Evolutionary conservation across 306 rosid genomes (phyloP), one percentile per base, ranked within the genome.

Genomic region (Sophora flavescens): DNA sequence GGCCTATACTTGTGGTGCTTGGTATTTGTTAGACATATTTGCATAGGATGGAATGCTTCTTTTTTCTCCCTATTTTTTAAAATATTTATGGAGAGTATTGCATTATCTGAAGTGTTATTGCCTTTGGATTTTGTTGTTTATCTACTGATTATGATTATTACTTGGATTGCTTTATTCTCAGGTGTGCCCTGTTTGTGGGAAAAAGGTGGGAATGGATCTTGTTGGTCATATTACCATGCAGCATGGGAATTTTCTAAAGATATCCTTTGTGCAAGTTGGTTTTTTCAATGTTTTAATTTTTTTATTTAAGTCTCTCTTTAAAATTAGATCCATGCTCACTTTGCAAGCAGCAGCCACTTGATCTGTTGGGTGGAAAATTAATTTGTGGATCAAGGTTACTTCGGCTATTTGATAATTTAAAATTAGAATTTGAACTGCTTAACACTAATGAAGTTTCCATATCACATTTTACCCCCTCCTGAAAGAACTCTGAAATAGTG

Each of bases 111-210:
- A 33, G 22, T 44, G 50, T 32, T 72, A 4, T 44, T 73, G 33
- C 22, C 53, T 70, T 66, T 44, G 38, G 56, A 75, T 78, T 68
- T 70, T 48, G 39, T 45, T 47, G 30, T 56, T 38, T 68, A 13
- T 82, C 42, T 85, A 30, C 77, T 63, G 50, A 50, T 45, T 57
- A 6, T 42, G 47, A 54, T 12, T 35, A 10, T 54, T 65, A 4
- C 15, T 42, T 32, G 71, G 16, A 6, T 71, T 83, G 53, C 17
- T 30, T 79, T 58, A 59, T 28, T 65, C 77, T 72, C 93, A 93
- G 98, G 91, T 88, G 30, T 93, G 98, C 79, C 97, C 97, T 4
- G 86, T 92, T 61, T 93, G 97, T 57, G 84, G 83, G 0, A 85
- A 83, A 75, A 88, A 78, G 82, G 96, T 88, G 64, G 97, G 97